Evolutionary conservation across 2,329 filamentous ascomycete genomes (phyloP).

Genomic region (Colletotrichum kahawae): DNA sequence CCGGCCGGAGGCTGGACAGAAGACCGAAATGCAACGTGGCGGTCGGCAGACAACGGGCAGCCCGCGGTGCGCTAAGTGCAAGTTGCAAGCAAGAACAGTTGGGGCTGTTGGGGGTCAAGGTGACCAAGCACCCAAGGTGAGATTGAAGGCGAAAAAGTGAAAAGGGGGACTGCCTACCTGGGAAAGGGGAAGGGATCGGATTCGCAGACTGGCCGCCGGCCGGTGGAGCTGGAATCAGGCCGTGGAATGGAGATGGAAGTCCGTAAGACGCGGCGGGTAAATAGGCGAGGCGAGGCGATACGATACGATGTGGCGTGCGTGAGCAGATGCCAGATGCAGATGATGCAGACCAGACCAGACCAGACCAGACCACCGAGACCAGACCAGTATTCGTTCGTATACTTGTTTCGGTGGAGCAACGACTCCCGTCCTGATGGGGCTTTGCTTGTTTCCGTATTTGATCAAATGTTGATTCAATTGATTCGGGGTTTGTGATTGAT

Average conservation of each 20-base stretch:
- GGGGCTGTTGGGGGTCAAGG: too few species aligned
- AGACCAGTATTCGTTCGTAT: too few species aligned
- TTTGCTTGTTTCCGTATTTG: neutral
- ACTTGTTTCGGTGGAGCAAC: neutral
- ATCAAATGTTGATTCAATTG: neutral
- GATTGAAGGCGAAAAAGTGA: neutral
- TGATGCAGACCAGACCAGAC: neutral
- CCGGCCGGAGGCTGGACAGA: neutral
- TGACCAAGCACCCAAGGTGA: too few species aligned
- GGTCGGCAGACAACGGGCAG: neutral
- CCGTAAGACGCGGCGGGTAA: neutral
- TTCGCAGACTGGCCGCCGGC: neutral
- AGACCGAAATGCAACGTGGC: conserved; percentile 5
- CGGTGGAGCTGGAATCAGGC: neutral
- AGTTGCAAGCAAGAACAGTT: too few species aligned
- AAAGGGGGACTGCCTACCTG: conserved; percentile 3
- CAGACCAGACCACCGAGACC: neutral
- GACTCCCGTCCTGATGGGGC: neutral
- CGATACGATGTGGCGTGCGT: neutral
- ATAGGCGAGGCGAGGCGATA: too few species aligned
- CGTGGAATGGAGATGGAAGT: neutral
- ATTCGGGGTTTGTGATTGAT: neutral
- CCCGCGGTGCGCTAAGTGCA: too few species aligned
- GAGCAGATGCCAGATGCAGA: neutral
- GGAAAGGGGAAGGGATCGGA: neutral